These are phyloP conservation scores for Carnegiea gigantea DNA, from an alignment of 179 eudicot species.

Conservation along the genomic window DNA sequence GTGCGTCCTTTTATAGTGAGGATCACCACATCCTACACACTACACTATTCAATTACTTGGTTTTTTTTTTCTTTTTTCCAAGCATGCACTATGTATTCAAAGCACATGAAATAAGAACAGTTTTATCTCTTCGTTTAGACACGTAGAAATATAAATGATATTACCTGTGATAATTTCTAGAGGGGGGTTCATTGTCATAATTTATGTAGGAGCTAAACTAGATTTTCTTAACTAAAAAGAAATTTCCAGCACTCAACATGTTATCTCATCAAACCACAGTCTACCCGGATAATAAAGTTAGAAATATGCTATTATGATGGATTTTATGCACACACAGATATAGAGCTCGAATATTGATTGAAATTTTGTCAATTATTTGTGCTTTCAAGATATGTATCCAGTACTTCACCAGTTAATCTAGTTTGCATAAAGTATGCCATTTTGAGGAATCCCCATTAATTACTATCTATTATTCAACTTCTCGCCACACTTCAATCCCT, in stretches of 20 bases:
- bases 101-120: no score
- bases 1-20: no score
- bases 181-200: no score
- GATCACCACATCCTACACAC: no score
- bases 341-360: not conserved
- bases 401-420: not conserved
- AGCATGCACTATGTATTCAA: no score
- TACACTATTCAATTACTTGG: no score
- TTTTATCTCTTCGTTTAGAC: no score
- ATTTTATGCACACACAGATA: not conserved
- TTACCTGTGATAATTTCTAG: no score
- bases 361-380: not conserved
- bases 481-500: not conserved
- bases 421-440: not conserved
- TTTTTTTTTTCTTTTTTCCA: no score
- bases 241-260: not conserved
- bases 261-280: constrained; percentile 15
- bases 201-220: no score
- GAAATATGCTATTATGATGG: not conserved
- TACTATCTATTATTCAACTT: not conserved
- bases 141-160: no score
- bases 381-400: not conserved
- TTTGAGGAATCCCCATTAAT: not conserved
- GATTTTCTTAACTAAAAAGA: no score
- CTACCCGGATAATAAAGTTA: constrained; percentile 8